These are phyloP conservation scores for Magnaporthiopsis incrustans DNA, from an alignment of 2,329 filamentous ascomycete species.

Conservation along the genomic window DNA sequence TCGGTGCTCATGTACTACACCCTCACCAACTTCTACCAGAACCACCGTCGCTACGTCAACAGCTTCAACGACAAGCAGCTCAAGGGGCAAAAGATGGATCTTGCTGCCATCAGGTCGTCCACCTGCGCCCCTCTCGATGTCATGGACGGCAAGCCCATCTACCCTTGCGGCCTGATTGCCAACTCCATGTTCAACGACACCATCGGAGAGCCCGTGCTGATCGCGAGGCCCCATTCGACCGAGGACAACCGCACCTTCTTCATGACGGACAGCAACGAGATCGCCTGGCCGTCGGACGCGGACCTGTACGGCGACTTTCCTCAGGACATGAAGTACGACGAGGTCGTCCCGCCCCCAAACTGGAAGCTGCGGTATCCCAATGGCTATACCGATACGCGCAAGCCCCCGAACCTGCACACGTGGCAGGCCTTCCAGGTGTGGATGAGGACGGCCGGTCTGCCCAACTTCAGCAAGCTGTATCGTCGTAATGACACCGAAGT, in stretches of 20 bases:
- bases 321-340: conserved; percentile 48
- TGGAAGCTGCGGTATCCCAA: conserved; percentile 66
- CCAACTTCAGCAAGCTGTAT: conserved; percentile 89
- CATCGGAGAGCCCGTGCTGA: conserved; percentile 56
- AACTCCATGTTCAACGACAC: conserved; percentile 98
- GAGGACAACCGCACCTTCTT: conserved; percentile 48
- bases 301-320: conserved; percentile 58
- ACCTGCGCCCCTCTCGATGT: conserved; percentile 63
- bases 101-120: conserved; percentile 53
- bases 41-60: conserved; percentile 91
- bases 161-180: conserved; percentile 91
- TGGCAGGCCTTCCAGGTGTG: conserved; percentile 92
- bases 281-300: conserved; percentile 81
- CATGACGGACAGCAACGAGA: conserved; percentile 68
- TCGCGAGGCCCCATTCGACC: conserved; percentile 39
- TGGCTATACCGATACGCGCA: conserved; percentile 56
- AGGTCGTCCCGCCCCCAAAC: conserved; percentile 78
- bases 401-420: conserved; percentile 62
- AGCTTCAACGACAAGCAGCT: conserved; percentile 80
- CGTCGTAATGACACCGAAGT: conserved; percentile 65
- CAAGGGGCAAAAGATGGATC: conserved; percentile 56
- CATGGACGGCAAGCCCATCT: conserved; percentile 60
- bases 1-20: conserved; percentile 92
- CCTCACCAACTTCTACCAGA: conserved; percentile 97
- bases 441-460: conserved; percentile 95